These are phyloP conservation scores for Sisymbrium altissimum DNA, from an alignment of 345 rosid genomes.

Conservation along the genomic window DNA sequence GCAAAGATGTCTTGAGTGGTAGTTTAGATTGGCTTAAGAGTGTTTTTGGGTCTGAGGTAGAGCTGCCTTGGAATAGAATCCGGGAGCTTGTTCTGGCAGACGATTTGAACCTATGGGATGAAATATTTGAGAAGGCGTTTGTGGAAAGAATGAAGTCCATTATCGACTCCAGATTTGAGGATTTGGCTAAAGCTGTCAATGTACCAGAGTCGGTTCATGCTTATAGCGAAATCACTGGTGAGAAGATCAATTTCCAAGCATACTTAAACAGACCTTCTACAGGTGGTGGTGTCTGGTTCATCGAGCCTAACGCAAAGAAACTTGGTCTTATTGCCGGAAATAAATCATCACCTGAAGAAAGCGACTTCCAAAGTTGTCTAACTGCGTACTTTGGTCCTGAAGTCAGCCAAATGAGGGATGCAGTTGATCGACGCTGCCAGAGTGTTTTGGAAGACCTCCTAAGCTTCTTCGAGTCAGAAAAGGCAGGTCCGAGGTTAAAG, in stretches of 20 bases:
- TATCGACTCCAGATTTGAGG: constrained; percentile 61
- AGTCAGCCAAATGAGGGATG: constrained; percentile 82
- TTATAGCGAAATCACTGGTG: constrained; percentile 45
- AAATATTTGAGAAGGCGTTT: constrained; percentile 94
- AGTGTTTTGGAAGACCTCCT: constrained; percentile 77
- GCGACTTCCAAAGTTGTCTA: constrained; percentile 74
- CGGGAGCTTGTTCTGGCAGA: constrained; percentile 85
- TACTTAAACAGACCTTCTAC: constrained; percentile 79
- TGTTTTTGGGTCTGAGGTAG: constrained; percentile 94
- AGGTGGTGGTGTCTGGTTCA: constrained; percentile 96
- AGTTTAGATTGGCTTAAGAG: constrained; percentile 94
- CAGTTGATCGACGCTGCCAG: constrained; percentile 73
- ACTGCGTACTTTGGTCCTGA: constrained; percentile 85
- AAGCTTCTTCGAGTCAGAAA: constrained; percentile 89
- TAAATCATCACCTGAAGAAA: constrained; percentile 54
- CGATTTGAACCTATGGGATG: constrained; percentile 94
- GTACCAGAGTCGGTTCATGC: constrained; percentile 50
- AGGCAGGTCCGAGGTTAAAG: constrained; percentile 75
- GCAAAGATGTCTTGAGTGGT: constrained; percentile 80
- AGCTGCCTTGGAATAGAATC: constrained; percentile 94
- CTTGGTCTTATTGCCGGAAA: constrained; percentile 40
- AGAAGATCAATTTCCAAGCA: constrained; percentile 61
- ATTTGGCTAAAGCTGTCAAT: constrained; percentile 53
- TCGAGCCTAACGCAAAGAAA: constrained; percentile 70
- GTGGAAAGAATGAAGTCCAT: constrained; percentile 80